Percentiles rank a stretch among this genome's conserved stretches.
Evolutionary conservation across 768 basidiomycete species (phyloP).

Genomic region (Imleria badia): DNA sequence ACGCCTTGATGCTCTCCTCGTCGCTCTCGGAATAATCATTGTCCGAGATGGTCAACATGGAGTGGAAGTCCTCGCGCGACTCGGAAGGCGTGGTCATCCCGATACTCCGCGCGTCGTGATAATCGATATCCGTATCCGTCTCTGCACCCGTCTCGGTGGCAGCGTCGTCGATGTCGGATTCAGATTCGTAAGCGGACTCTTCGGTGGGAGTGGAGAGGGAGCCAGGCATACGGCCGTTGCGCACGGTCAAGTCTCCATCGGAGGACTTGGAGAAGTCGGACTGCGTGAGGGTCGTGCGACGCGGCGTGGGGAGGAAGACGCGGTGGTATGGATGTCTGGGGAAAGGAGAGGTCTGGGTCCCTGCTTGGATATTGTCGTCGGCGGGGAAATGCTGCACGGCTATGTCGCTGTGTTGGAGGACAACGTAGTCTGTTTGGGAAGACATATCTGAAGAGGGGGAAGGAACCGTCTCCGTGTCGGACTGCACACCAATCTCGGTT

Average conservation of each 20-base stretch:
- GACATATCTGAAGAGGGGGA: constrained; percentile 34
- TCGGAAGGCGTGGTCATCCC: constrained; percentile 62
- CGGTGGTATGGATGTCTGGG: constrained; percentile 24
- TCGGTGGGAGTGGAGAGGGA: constrained; percentile 20
- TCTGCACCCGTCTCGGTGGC: constrained; percentile 65
- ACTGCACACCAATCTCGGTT: constrained; percentile 43
- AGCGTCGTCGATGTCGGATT: constrained; percentile 42
- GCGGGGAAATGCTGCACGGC: constrained; percentile 47
- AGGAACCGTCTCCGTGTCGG: constrained; percentile 25
- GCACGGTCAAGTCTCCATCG: constrained; percentile 37
- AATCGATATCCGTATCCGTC: constrained; percentile 68
- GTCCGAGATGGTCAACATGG: constrained; percentile 67
- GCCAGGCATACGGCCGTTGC: constrained; percentile 19
- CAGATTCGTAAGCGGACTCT: constrained; percentile 41
- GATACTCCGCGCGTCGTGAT: constrained; percentile 70
- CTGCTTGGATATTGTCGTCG: constrained; percentile 33
- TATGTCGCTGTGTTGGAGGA: constrained; percentile 36
- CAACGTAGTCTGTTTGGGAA: constrained; percentile 50
- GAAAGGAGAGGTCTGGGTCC: constrained; percentile 38
- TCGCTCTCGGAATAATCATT: constrained; percentile 61
- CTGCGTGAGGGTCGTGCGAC: constrained; percentile 50
- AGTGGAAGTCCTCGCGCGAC: constrained; percentile 75
- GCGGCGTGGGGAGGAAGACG: constrained; percentile 27
- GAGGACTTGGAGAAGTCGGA: constrained; percentile 38
- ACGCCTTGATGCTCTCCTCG: constrained; percentile 76